phyloP scores from a whole-genome alignment of 768 basidiomycete species.

The Pulveroboletus sp. region DNA sequence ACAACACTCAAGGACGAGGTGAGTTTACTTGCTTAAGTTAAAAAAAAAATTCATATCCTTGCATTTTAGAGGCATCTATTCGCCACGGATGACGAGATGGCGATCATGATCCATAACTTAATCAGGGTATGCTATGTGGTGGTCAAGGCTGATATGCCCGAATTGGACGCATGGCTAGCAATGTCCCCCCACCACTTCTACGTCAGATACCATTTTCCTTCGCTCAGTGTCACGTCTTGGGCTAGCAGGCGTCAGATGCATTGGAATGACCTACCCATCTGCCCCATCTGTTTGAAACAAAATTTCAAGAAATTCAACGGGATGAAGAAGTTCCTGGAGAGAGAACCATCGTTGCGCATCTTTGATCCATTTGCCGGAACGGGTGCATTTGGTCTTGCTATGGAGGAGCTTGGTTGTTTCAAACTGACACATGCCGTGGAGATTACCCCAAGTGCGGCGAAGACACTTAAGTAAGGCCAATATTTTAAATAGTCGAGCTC shows the following conservation, averaged over 20 bases:
- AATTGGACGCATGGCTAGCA: conserved; percentile 44
- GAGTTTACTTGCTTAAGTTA: neutral
- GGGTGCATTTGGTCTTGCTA: conserved; percentile 59
- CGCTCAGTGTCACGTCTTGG: conserved; percentile 38
- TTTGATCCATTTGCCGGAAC: conserved; percentile 43
- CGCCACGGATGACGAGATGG: conserved; percentile 44
- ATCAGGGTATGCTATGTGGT: conserved; percentile 48
- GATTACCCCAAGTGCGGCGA: conserved; percentile 69
- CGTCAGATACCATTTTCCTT: conserved; percentile 46
- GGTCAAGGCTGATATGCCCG: conserved; percentile 28
- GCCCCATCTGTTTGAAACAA: conserved; percentile 37
- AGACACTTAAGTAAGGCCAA: conserved; percentile 50
- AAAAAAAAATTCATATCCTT: neutral
- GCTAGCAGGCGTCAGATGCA: conserved; percentile 27
- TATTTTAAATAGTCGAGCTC: neutral
- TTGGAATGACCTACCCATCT: conserved; percentile 40
- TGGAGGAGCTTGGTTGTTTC: conserved; percentile 52
- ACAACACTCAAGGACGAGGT: conserved; percentile 55
- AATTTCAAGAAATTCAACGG: conserved; percentile 30
- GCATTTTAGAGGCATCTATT: conserved; percentile 53
- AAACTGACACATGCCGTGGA: conserved; percentile 65
- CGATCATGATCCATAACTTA: conserved; percentile 35
- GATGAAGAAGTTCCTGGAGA: conserved; percentile 31
- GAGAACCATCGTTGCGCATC: conserved; percentile 23
- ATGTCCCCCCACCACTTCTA: conserved; percentile 58